Base-by-base conservation (phyloP, 768 basidiomycete species). In the Tremella yokohamensis region DNA sequence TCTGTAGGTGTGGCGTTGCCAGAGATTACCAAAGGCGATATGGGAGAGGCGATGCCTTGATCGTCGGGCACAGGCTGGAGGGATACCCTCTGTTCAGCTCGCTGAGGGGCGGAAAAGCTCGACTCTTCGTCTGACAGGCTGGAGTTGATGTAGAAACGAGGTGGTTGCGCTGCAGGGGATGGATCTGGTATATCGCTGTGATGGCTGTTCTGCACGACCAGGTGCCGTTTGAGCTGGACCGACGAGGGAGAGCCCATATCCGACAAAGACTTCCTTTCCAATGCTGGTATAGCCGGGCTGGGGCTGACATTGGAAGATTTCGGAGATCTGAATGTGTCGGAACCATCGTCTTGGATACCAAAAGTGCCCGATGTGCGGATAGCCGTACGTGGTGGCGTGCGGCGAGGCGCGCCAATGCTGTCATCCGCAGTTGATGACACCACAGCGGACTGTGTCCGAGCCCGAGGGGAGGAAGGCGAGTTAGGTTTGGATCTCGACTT, bases 311-410 rank as follows among this genome's bases (percentile, higher is more conserved):
- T 52, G 51, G 34, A 24, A 4, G 45, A 34, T 48, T 6, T 20
- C 7, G 13, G n/a, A 3, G 18, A 15, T 18, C 20, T 16, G 24
- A 16, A 56, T n/a, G 19, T 45, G 6, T 57, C 62, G 8, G 68
- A 64, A 1, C 65, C 69, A 47, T 70, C 69, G 58, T 70, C 69
- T n/a, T 48, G 47, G 3, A 70, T 64, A 0, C 69, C 69, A 22
- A 70, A 70, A 0, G 65, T 67, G 15, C 69, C 69, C 19, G 60
- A 60, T 0, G 61, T 61, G n/a, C 69, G 39, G n/a, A 65, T 60
- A 3, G 62, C 64, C 3, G 56, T 52, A 20, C 39, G 25, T 0
- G 60, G 60, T 7, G 50, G 25, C 19, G 45, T 20, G 19, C 51
- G 49, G 18, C 18, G 22, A 42, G 19, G 19, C 25, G 40, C 47